Conservation (phyloP, 2,329 filamentous ascomycete genomes). For the Periconia sp. region DNA sequence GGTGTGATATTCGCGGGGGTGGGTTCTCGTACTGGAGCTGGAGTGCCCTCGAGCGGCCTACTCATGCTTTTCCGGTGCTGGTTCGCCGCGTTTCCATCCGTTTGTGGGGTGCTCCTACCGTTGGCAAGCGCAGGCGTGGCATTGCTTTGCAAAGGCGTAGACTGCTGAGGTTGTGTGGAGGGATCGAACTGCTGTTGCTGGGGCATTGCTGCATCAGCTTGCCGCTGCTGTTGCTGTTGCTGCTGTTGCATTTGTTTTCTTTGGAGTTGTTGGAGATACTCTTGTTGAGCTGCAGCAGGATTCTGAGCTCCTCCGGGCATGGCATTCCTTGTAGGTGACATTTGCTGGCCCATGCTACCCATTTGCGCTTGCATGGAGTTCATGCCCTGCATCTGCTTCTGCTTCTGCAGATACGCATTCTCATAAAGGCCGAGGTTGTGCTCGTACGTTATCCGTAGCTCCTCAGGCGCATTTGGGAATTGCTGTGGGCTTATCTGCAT, state of each 20-base stretch:
- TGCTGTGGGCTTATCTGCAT: constrained; percentile 51
- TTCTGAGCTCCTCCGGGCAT: constrained; percentile 44
- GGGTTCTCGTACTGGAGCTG: constrained; percentile 34
- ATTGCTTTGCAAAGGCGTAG: constrained; percentile 54
- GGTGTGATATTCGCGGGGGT: constrained; percentile 36
- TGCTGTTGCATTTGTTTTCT: constrained; percentile 8
- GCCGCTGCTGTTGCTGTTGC: constrained; percentile 16
- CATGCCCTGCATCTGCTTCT: constrained; percentile 51
- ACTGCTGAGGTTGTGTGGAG: constrained; percentile 36
- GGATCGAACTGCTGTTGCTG: constrained; percentile 37
- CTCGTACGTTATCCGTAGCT: constrained; percentile 76
- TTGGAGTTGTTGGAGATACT: constrained; percentile 47
- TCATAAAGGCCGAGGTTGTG: constrained; percentile 80
- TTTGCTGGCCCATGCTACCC: constrained; percentile 34
- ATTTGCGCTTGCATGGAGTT: constrained; percentile 33
- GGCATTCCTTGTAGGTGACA: constrained; percentile 43
- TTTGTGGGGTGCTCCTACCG: constrained; percentile 54
- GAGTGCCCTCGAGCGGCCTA: constrained; percentile 45
- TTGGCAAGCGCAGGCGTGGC: constrained; percentile 55
- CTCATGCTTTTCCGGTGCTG: constrained; percentile 46
- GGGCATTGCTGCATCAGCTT: background rate
- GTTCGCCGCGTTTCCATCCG: constrained; percentile 33
- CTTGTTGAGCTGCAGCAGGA: constrained; percentile 55
- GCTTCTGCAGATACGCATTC: constrained; percentile 66
- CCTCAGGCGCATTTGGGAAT: constrained; percentile 68